Evolutionary conservation across 2,329 filamentous ascomycete species (phyloP).

Genomic region (Zalaria obscura): DNA sequence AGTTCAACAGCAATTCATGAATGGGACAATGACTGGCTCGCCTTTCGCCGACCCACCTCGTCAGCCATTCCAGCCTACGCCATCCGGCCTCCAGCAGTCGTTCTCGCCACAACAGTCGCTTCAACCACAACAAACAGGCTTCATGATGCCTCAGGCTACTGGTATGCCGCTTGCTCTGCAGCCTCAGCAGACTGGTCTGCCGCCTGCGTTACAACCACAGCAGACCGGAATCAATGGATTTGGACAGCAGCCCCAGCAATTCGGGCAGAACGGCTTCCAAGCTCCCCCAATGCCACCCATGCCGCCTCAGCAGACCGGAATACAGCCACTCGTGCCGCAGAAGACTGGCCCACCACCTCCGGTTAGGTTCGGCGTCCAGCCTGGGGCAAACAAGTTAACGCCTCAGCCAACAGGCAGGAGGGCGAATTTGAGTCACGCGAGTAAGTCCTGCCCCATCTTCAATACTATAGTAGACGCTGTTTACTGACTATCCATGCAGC

Average conservation of each 20-base stretch:
- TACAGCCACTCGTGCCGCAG: slow-evolving; percentile 53
- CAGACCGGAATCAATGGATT: slow-evolving; percentile 31
- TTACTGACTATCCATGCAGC: slow-evolving; percentile 28
- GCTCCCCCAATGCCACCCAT: slow-evolving; percentile 42
- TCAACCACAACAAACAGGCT: slow-evolving; percentile 40
- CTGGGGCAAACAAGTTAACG: slow-evolving; percentile 58
- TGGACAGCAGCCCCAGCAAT: slow-evolving; percentile 13
- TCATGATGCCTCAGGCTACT: slow-evolving; percentile 28
- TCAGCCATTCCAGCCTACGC: slow-evolving; percentile 21
- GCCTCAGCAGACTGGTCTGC: slow-evolving; percentile 30
- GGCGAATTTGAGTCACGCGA: slow-evolving; percentile 87
- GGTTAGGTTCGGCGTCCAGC: slow-evolving; percentile 72
- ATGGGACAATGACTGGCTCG: slow-evolving; percentile 28
- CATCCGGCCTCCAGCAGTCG: slow-evolving; percentile 23
- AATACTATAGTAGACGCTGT: background rate
- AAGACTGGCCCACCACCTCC: slow-evolving; percentile 77
- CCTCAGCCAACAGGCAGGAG: slow-evolving; percentile 79
- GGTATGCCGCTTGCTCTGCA: slow-evolving; percentile 12
- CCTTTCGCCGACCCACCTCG: slow-evolving; percentile 43
- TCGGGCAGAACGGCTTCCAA: slow-evolving; percentile 17
- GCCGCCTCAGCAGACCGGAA: slow-evolving; percentile 39
- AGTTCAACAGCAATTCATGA: slow-evolving; percentile 38
- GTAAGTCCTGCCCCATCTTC: slow-evolving; percentile 47
- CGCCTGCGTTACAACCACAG: slow-evolving; percentile 31
- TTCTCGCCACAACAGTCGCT: slow-evolving; percentile 13